Evolutionary conservation across 495 filamentous ascomycete species (phyloP).

Genomic region (Viridothelium virens): DNA sequence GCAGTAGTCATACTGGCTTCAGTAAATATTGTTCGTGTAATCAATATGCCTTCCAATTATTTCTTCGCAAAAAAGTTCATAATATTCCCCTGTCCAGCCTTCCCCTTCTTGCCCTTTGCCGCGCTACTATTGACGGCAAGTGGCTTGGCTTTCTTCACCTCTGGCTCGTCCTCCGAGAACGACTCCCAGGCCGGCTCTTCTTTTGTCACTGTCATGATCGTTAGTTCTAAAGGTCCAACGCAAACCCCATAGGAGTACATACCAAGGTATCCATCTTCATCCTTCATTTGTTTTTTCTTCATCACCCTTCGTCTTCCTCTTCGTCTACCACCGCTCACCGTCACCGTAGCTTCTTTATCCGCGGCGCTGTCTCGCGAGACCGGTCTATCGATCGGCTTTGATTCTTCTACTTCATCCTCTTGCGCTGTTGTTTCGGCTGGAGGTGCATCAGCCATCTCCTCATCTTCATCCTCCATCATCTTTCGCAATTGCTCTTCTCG

Average conservation of each 20-base stretch:
- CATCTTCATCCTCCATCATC: slow-evolving; percentile 79
- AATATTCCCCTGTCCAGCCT: slow-evolving; percentile 74
- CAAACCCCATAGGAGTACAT: slow-evolving; percentile 30
- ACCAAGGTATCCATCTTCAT: slow-evolving; percentile 92
- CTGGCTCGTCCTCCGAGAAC: slow-evolving; percentile 86
- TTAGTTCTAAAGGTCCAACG: slow-evolving; percentile 11
- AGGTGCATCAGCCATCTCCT: slow-evolving; percentile 32
- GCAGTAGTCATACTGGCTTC: neutral
- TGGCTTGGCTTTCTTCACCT: slow-evolving; percentile 53
- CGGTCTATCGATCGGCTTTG: slow-evolving; percentile 35
- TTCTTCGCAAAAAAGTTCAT: slow-evolving; percentile 95
- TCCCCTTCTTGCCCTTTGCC: slow-evolving; percentile 52
- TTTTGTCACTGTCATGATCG: slow-evolving; percentile 61
- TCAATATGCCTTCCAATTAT: slow-evolving; percentile 27
- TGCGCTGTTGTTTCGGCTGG: slow-evolving; percentile 19
- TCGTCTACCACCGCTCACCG: slow-evolving; percentile 56
- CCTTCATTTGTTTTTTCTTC: slow-evolving; percentile 83
- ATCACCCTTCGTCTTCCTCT: slow-evolving; percentile 75
- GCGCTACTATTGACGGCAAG: slow-evolving; percentile 28
- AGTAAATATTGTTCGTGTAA: neutral
- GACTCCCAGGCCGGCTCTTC: slow-evolving; percentile 89
- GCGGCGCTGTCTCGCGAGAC: slow-evolving; percentile 21
- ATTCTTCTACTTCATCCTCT: slow-evolving; percentile 45
- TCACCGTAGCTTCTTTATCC: slow-evolving; percentile 33
- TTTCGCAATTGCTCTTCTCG: slow-evolving; percentile 63